Percentiles rank a stretch among this genome's conserved stretches.
Conservation (phyloP, 2,329 filamentous ascomycete genomes). For the Epichloe gansuensis region DNA sequence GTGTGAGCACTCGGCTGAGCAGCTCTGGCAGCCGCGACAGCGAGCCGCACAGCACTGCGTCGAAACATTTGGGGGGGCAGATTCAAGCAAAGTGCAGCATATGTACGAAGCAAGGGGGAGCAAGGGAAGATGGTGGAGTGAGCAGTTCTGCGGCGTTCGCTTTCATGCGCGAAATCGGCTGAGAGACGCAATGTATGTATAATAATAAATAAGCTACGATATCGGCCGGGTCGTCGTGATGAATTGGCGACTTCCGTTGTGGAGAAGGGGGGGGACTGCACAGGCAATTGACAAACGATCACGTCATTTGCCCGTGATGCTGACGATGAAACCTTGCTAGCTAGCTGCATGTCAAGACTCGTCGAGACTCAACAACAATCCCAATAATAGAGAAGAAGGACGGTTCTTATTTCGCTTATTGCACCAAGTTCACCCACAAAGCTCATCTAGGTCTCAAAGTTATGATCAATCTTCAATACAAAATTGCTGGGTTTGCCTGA, state of each 20-base stretch:
- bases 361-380: too few species aligned
- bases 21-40: conserved; percentile 37
- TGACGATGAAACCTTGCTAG: not conserved
- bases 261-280: not conserved
- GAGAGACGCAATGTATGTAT: conserved; percentile 4
- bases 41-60: conserved; percentile 54
- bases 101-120: not conserved
- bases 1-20: conserved; percentile 43
- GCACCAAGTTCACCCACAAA: too few species aligned
- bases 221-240: not conserved
- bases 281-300: conserved; percentile 6
- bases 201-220: not conserved
- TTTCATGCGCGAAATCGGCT: conserved; percentile 5
- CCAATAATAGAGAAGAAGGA: too few species aligned
- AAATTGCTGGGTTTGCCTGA: too few species aligned
- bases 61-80: conserved; percentile 45
- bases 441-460: too few species aligned
- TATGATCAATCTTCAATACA: too few species aligned
- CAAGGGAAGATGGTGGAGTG: not conserved
- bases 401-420: too few species aligned
- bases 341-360: too few species aligned
- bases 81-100: not conserved
- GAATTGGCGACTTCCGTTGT: not conserved
- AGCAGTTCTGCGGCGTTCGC: not conserved
- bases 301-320: conserved; percentile 9